Percentiles rank a stretch among this genome's conserved stretches.
These are phyloP conservation scores for Juglanconis sp. DNA, from an alignment of 2,329 filamentous ascomycete genomes.

Conservation along the genomic window DNA sequence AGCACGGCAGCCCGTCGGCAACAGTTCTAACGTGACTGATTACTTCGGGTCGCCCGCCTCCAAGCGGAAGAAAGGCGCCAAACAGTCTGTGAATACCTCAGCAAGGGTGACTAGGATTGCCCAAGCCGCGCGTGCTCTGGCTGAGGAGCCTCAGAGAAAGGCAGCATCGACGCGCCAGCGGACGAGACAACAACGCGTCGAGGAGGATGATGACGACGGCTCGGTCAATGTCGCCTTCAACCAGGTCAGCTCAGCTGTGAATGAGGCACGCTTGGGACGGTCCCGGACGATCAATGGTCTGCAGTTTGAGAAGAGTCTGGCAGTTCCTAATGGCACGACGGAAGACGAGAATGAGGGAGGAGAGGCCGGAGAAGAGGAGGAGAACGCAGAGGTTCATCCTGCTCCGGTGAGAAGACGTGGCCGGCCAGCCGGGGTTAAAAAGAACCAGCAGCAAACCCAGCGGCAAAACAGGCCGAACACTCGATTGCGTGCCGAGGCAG, in stretches of 20 bases:
- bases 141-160: neutral
- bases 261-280: neutral
- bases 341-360: neutral
- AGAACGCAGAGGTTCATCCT: neutral
- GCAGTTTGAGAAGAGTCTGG: neutral
- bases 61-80: neutral
- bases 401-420: neutral
- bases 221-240: neutral
- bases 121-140: neutral
- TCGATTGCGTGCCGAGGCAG: neutral
- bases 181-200: neutral
- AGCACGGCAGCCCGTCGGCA: neutral
- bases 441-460: neutral
- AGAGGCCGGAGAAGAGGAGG: neutral
- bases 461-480: neutral
- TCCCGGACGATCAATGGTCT: conserved; percentile 5
- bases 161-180: neutral
- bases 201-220: conserved; percentile 5
- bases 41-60: neutral
- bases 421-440: neutral
- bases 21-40: conserved; percentile 6
- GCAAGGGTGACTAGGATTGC: neutral
- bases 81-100: neutral
- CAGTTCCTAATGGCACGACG: neutral
- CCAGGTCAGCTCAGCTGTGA: conserved; percentile 4